Evolutionary conservation across 1,284 basidiomycete species (phyloP), one percentile per base, ranked within the genome.

Genomic region (Ustilago tritici): DNA sequence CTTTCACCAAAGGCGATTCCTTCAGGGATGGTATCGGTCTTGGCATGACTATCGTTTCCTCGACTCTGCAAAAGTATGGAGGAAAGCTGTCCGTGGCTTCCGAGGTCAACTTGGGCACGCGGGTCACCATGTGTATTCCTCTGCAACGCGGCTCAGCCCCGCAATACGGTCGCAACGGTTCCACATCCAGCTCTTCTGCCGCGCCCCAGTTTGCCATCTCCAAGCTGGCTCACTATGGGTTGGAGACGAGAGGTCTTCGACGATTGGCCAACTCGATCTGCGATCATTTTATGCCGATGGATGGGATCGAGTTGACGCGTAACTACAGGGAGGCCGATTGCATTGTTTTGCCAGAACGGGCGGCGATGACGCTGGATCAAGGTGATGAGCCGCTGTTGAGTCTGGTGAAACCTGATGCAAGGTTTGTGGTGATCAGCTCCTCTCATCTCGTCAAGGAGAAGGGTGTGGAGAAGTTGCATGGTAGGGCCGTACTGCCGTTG

Each of bases 21-120:
- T 81, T 82, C 65, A 61, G 65, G 55, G 69, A 73, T 28, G 81
- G 81, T n/a, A 76, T 75, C 12, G 81, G 81, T 41, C 67, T 82
- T 6, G 77, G 78, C 14, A 75, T 80, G 60, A 77, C 79, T 17
- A 79, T 82, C n/a, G 79, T 76, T 9, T 78, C 81, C 4, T 72
- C 70, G 17, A 70, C 76, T 2, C 35, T 78, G 41, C 70, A 76
- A 23, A 73, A 75, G 62, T 60, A 70, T 38, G 75, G 78, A 40
- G 81, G 78, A 14, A 66, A 70, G 34, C 63, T 82, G 3, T 64
- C 67, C 34, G 77, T 82, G 6, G 61, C 70, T 1, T 79, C 77
- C 12, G 69, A 79, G 40, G 56, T 71, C 54, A 72, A 75, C 14
- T 14, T 74, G 23, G 81, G 81, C 15, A 82, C 81, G 31, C 65